Evolutionary conservation across 768 basidiomycete genomes (phyloP).

Genomic region (Porphyrellus cyaneotinctus): DNA sequence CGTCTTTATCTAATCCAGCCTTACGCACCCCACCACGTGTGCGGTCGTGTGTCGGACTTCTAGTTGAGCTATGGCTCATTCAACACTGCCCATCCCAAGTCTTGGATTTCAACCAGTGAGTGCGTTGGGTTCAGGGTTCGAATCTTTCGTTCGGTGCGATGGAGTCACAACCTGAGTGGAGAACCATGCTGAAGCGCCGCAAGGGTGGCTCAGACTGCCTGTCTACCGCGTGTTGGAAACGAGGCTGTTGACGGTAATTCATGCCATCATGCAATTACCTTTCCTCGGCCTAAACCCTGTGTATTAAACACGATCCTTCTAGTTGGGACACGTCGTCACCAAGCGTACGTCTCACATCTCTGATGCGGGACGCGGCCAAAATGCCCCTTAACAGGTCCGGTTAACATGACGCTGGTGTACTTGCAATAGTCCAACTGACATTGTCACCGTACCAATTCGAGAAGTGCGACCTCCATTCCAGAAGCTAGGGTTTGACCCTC

Average conservation of each 20-base stretch:
- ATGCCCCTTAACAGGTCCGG: constrained; percentile 4
- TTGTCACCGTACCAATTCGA: not conserved
- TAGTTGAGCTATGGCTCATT: not conserved
- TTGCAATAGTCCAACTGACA: constrained; percentile 4
- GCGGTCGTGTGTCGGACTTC: not conserved
- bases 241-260: constrained; percentile 29
- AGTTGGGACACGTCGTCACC: constrained; percentile 15
- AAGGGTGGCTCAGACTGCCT: constrained; percentile 16
- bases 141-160: constrained; percentile 1
- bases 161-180: not conserved
- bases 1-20: constrained; percentile 30
- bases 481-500: constrained; percentile 12
- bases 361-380: constrained; percentile 4
- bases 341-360: constrained; percentile 8
- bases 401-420: constrained; percentile 1
- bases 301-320: constrained; percentile 13
- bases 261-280: constrained; percentile 19
- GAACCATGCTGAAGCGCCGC: constrained; percentile 1
- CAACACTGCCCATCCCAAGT: not conserved
- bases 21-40: constrained; percentile 15
- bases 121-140: not conserved
- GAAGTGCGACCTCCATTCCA: constrained; percentile 10
- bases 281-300: constrained; percentile 22
- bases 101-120: constrained; percentile 2
- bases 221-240: constrained; percentile 26